Evolutionary conservation across 2,329 filamentous ascomycete genomes (phyloP).

Genomic region (Berkeleyomyces rouxiae): DNA sequence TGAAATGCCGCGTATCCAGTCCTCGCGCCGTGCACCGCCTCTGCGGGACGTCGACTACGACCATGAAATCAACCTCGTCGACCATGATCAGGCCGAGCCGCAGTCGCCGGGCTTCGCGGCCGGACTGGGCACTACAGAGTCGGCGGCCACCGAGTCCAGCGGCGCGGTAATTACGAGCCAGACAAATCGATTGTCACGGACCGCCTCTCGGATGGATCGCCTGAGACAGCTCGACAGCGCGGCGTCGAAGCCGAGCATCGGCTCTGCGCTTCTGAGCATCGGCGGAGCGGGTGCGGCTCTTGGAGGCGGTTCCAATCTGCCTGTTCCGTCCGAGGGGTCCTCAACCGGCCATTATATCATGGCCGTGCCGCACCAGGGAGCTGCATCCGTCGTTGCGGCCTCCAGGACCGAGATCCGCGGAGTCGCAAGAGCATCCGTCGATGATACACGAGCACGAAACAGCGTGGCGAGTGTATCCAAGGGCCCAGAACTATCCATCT

Average conservation of each 20-base stretch:
- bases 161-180: too few relatives aligned
- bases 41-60: constrained; percentile 47
- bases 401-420: constrained; percentile 9
- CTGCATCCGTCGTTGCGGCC: constrained; percentile 3
- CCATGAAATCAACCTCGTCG: constrained; percentile 54
- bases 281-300: constrained; percentile 8
- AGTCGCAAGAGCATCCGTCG: constrained; percentile 5
- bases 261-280: constrained; percentile 14
- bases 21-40: constrained; percentile 37
- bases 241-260: constrained; percentile 3
- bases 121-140: too few relatives aligned
- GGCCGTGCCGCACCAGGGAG: constrained; percentile 10
- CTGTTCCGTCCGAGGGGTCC: constrained; percentile 10
- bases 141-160: not conserved
- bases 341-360: constrained; percentile 3
- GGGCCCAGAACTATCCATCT: not conserved
- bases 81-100: constrained; percentile 27
- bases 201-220: not conserved
- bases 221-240: not conserved
- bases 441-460: not conserved
- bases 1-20: constrained; percentile 13
- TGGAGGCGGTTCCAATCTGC: constrained; percentile 8
- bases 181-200: not conserved
- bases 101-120: not conserved
- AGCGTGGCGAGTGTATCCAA: not conserved